Evolutionary conservation across 1,284 basidiomycete species (phyloP), one percentile per base, ranked within the genome.

Genomic region (Heterobasidion parviporum): DNA sequence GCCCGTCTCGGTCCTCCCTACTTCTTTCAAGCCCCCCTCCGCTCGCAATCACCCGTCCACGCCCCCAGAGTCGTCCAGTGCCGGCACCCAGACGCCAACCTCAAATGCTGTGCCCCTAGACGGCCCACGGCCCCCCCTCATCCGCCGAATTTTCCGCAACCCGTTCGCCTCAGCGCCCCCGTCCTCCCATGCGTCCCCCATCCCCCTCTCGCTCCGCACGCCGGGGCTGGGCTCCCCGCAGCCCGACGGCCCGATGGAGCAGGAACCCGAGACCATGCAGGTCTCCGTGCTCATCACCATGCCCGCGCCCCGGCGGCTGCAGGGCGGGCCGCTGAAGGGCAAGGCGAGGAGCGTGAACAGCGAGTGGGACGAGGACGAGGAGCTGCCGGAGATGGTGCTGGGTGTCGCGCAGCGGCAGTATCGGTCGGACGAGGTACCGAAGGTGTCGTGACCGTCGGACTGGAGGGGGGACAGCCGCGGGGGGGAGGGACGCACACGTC

Each of bases 241-340:
- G 46, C 46, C 46, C 46, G 5, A 16, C 3, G n/a, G 10, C 10
- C 18, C 18, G 10, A 14, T 16, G 16, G 16, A 34, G 18, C 53
- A 20, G 34, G 10, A 47, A 15, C 53, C 56, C 20, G 64, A 65
- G 50, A 59, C 14, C 2, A 35, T 77, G 16, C 79, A 82, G 63
- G 72, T 87, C 10, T 74, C 80, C 26, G 77, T 87, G 6, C 71
- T 87, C 54, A 74, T 87, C 56, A 74, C 78, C 36, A 85, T 87
- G 84, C 85, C 85, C 2, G 72, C 76, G 34, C 72, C 67, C 12
- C 67, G 67, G 34, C 64, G 64, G 14, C 59, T 64, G 35, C 46
- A 34, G 56, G 44, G 54, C 57, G 51, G 50, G 47, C 50, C 56
- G 26, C 43, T 54, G 34, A 71, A 70, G 63, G 68, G 69, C 34